Percentiles rank a stretch among this genome's conserved stretches.
Conservation (phyloP, 306 rosid genomes). For the Styphnolobium japonicum region DNA sequence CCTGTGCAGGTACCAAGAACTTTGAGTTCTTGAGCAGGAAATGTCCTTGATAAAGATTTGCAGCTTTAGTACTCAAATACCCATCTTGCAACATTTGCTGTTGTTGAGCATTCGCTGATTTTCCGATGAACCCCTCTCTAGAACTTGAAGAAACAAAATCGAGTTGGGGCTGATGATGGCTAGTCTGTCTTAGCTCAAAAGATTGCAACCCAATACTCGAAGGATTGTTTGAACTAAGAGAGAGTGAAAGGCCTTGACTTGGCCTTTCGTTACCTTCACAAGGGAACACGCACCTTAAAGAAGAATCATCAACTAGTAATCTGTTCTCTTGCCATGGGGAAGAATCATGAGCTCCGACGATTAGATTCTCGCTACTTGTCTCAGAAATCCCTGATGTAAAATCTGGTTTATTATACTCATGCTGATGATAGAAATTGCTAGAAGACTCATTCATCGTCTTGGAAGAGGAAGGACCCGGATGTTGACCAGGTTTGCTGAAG, state of each 20-base stretch:
- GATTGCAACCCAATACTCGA: conserved; percentile 61
- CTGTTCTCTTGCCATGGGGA: conserved; percentile 47
- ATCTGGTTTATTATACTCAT: conserved; percentile 32
- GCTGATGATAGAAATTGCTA: conserved; percentile 32
- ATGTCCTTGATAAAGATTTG: conserved; percentile 34
- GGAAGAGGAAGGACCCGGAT: conserved; percentile 42
- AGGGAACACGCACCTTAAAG: conserved; percentile 71
- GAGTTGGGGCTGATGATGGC: conserved; percentile 13
- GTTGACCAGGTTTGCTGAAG: conserved; percentile 20
- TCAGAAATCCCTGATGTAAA: conserved; percentile 47
- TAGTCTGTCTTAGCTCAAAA: conserved; percentile 54
- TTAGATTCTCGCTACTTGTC: conserved; percentile 37
- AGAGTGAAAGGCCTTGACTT: conserved; percentile 86
- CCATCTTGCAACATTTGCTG: conserved; percentile 1
- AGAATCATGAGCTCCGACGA: conserved; percentile 31
- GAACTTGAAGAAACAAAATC: conserved; percentile 13
- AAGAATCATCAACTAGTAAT: conserved; percentile 56
- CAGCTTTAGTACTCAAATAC: conserved; percentile 14
- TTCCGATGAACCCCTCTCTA: conserved; percentile 31
- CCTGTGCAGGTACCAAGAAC: conserved; percentile 54
- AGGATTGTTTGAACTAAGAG: conserved; percentile 62
- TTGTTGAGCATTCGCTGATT: conserved; percentile 16
- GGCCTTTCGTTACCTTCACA: conserved; percentile 86
- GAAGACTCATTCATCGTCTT: conserved; percentile 33
- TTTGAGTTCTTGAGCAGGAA: conserved; percentile 47